Conservation (phyloP, 2,329 filamentous ascomycete species). For the Paecilomyces variotii region DNA sequence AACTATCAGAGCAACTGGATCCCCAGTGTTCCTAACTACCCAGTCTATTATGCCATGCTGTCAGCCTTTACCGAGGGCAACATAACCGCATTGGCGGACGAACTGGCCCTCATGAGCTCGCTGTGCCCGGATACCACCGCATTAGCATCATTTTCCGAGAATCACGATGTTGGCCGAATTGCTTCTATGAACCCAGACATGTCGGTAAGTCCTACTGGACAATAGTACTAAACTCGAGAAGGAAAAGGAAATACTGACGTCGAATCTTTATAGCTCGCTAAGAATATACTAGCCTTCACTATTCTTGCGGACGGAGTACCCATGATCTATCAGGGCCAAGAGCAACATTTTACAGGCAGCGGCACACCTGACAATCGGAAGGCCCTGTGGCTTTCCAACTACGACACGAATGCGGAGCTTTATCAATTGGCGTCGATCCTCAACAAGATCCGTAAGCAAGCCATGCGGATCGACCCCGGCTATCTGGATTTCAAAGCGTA, state of each 20-base stretch:
- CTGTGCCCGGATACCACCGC: slow-evolving; percentile 34
- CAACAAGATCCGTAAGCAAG: slow-evolving; percentile 40
- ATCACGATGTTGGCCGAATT: slow-evolving; percentile 53
- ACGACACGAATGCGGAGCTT: slow-evolving; percentile 35
- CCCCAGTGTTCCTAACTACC: slow-evolving; percentile 41
- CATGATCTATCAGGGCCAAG: slow-evolving; percentile 58
- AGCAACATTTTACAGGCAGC: slow-evolving; percentile 50
- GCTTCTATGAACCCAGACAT: slow-evolving; percentile 45
- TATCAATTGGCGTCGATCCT: slow-evolving; percentile 38
- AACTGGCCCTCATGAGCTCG: slow-evolving; percentile 16
- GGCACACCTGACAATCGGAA: slow-evolving; percentile 45
- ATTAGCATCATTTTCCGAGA: slow-evolving; percentile 49
- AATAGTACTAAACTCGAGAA: not conserved
- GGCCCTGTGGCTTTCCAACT: slow-evolving; percentile 48
- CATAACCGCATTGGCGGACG: slow-evolving; percentile 18
- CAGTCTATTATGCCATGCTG: slow-evolving; percentile 30
- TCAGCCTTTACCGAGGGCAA: slow-evolving; percentile 26
- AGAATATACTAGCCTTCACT: slow-evolving; percentile 56
- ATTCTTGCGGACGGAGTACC: slow-evolving; percentile 54
- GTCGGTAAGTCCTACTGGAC: slow-evolving; percentile 16
- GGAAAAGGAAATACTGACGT: slow-evolving; percentile 1
- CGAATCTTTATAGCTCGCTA: slow-evolving; percentile 38
- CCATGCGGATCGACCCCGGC: slow-evolving; percentile 19
- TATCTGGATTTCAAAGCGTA: slow-evolving; percentile 31
- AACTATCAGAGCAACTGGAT: slow-evolving; percentile 34